Conservation (phyloP, 1,284 basidiomycete genomes). For the Tausonia pullulans region DNA sequence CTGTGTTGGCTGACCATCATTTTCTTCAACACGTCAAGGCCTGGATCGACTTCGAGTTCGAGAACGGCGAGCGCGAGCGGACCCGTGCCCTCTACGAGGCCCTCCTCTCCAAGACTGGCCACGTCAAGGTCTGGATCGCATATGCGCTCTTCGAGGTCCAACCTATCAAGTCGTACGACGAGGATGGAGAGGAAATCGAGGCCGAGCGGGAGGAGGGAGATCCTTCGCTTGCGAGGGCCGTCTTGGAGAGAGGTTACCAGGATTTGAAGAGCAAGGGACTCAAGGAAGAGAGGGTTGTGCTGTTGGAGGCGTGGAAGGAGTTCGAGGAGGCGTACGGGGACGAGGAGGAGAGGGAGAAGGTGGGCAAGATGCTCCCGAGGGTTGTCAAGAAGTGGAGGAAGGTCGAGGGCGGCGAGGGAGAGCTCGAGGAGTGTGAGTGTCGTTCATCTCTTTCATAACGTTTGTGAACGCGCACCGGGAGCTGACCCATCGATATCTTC, state of each 20-base stretch:
- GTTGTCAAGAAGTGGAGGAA: conserved; percentile 73
- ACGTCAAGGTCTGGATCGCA: conserved; percentile 63
- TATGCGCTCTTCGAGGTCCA: conserved; percentile 38
- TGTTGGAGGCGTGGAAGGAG: conserved; percentile 85
- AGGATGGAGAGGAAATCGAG: conserved; percentile 57
- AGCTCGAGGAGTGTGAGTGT: conserved; percentile 64
- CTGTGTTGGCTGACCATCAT: too few relatives aligned
- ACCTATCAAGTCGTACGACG: conserved; percentile 52
- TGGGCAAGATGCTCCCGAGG: conserved; percentile 81
- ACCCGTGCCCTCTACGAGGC: conserved; percentile 84
- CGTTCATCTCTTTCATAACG: background rate
- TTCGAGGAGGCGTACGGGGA: conserved; percentile 74
- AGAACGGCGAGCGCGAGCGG: conserved; percentile 42
- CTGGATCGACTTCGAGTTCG: conserved; percentile 81
- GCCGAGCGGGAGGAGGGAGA: conserved; percentile 60
- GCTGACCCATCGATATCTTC: background rate
- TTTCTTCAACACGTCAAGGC: conserved; percentile 40
- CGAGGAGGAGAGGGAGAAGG: conserved; percentile 55
- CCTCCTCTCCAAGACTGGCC: conserved; percentile 72
- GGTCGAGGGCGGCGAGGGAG: conserved; percentile 69
- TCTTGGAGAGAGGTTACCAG: conserved; percentile 78
- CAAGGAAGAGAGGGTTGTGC: conserved; percentile 81
- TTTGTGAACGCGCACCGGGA: background rate
- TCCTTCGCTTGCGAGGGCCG: conserved; percentile 52
- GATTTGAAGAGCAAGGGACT: conserved; percentile 66